Conservation (phyloP, 176 grass and related monocot genomes). For the Aegilops umbellulata region DNA sequence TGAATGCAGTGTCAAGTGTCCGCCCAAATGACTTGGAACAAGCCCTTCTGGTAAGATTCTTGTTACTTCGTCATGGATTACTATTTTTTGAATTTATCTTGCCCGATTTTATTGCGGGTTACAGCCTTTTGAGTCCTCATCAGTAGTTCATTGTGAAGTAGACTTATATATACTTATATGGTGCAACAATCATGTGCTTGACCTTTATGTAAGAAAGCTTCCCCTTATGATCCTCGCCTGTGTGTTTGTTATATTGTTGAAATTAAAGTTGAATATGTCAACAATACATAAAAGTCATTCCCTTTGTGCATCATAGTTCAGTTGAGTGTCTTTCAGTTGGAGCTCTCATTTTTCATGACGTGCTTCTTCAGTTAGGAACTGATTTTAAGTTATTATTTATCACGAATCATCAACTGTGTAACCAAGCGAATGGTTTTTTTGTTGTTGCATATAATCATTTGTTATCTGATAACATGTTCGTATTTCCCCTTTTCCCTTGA, state of each 20-base stretch:
- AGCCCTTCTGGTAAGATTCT: constrained; percentile 62
- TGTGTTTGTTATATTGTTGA: not conserved
- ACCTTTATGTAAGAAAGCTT: not conserved
- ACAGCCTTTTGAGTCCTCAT: not conserved
- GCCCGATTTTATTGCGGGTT: not conserved
- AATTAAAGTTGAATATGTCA: not conserved
- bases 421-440: not conserved
- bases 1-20: constrained; percentile 68
- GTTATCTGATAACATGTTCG: constrained; percentile 15
- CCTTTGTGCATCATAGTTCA: not conserved
- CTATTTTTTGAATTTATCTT: constrained; percentile 11
- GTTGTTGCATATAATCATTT: not conserved
- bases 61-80: not conserved
- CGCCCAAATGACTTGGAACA: constrained; percentile 87
- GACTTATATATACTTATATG: not conserved
- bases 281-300: not conserved
- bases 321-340: not conserved
- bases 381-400: not conserved
- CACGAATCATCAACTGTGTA: not conserved
- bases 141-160: not conserved
- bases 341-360: too few relatives aligned
- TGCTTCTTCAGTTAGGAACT: not conserved
- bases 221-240: not conserved
- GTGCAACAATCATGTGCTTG: not conserved
- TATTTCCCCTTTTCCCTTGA: constrained; percentile 10